A percentile compares a stretch with the other conserved stretches of the same genome.
These are phyloP conservation scores for Lithospermum erythrorhizon DNA, from an alignment of 257 asterid species.

Conservation along the genomic window DNA sequence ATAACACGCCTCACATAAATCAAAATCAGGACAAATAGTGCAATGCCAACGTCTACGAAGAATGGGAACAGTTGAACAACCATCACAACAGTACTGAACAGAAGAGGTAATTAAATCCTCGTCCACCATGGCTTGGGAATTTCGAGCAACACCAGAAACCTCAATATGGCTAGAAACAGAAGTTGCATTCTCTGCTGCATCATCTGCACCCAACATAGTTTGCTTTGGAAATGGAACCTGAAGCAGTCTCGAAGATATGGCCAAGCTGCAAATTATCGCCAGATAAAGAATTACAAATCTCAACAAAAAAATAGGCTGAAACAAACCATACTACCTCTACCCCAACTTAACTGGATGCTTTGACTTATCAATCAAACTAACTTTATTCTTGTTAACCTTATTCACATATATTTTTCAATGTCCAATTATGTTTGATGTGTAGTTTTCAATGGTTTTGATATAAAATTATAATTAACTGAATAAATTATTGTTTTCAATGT, in stretches of 20 bases:
- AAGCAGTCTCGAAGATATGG: constrained; percentile 94
- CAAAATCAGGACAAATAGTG: constrained; percentile 95
- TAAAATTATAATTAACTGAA: too few species aligned
- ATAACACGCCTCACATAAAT: constrained; percentile 93
- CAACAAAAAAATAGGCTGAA: neutral
- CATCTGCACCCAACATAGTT: constrained; percentile 83
- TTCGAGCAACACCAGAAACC: constrained; percentile 48
- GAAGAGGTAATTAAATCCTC: constrained; percentile 93
- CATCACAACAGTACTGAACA: constrained; percentile 96
- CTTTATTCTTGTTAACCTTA: too few species aligned
- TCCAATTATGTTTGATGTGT: neutral
- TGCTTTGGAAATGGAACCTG: constrained; percentile 99
- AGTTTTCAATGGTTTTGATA: too few species aligned
- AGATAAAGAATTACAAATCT: constrained; percentile 20
- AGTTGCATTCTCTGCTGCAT: constrained; percentile 44
- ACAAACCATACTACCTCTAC: neutral
- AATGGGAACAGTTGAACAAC: constrained; percentile 97
- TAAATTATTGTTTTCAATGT: neutral
- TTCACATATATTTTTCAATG: neutral
- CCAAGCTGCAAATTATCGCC: constrained; percentile 60
- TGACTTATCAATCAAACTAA: neutral
- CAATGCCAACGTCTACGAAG: constrained; percentile 97
- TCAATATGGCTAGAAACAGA: constrained; percentile 57
- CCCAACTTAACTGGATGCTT: neutral
- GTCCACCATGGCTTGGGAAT: constrained; percentile 64